phyloP scores from a whole-genome alignment of 176 grass and related monocot genomes.

The Bolboschoenus planiculmis region DNA sequence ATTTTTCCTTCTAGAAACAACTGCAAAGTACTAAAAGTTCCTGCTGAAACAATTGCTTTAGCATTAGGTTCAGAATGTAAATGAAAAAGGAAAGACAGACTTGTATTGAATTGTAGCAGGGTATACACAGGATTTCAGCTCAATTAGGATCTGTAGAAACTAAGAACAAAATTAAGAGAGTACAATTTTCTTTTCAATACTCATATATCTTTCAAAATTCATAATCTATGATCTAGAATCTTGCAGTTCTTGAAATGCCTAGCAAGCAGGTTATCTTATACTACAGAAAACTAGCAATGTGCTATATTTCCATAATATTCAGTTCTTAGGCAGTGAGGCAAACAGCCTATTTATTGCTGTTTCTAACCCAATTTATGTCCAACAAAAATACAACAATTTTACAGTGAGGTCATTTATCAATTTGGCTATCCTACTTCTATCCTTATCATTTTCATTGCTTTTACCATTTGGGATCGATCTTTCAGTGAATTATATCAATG shows the following conservation, averaged over 20 bases:
- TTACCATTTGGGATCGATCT: background rate
- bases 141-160: background rate
- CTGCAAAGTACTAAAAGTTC: no score
- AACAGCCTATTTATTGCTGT: background rate
- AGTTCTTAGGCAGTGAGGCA: background rate
- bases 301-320: background rate
- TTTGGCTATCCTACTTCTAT: background rate
- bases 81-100: background rate
- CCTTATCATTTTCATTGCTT: background rate
- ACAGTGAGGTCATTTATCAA: background rate
- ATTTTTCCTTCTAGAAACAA: background rate
- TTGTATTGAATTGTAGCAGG: background rate
- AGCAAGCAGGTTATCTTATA: background rate
- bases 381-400: background rate
- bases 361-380: background rate
- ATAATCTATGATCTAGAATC: background rate
- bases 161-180: background rate
- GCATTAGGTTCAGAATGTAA: background rate
- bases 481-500: background rate
- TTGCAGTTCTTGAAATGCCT: background rate
- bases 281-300: background rate
- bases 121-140: background rate
- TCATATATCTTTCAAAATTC: background rate
- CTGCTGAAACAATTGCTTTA: no score
- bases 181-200: background rate